phyloP scores from a whole-genome alignment of 2,329 filamentous ascomycete species.

The Penicillium sp. region DNA sequence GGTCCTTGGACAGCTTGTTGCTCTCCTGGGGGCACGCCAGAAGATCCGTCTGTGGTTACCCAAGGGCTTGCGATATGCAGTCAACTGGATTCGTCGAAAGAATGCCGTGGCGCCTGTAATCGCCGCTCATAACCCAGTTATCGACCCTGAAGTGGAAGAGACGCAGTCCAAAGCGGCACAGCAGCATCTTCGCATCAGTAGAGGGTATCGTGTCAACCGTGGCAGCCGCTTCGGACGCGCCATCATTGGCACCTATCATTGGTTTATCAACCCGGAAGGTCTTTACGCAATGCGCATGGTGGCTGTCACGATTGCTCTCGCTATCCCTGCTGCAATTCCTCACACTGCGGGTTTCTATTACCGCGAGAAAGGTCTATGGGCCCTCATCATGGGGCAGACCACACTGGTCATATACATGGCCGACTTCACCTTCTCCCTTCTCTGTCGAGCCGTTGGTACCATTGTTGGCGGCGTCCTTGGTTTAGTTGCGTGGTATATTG shows the following conservation, averaged over 20 bases:
- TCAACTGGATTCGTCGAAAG: conserved; percentile 34
- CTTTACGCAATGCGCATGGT: conserved; percentile 45
- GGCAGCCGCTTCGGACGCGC: conserved; percentile 24
- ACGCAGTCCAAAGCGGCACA: conserved; percentile 31
- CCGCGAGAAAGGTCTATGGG: conserved; percentile 47
- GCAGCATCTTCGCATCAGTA: conserved; percentile 32
- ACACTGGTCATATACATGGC: conserved; percentile 44
- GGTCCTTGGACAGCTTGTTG: conserved; percentile 33
- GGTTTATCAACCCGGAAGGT: conserved; percentile 39
- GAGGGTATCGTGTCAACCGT: conserved; percentile 22
- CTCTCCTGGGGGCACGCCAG: conserved; percentile 32
- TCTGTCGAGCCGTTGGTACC: conserved; percentile 38
- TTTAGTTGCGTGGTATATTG: conserved; percentile 46
- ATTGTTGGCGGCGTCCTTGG: conserved; percentile 43
- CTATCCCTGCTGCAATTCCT: conserved; percentile 39
- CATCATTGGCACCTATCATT: conserved; percentile 31
- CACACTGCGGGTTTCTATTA: conserved; percentile 44
- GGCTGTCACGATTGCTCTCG: conserved; percentile 39
- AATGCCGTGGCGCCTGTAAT: conserved; percentile 20
- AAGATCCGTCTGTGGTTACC: conserved; percentile 39
- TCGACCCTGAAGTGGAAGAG: conserved; percentile 23
- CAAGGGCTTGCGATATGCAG: conserved; percentile 32
- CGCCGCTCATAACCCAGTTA: conserved; percentile 11
- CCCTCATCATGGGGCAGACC: conserved; percentile 45
- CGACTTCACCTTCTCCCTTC: conserved; percentile 43